Evolutionary conservation across 2,329 filamentous ascomycete genomes (phyloP), one percentile per base, ranked within the genome.

Genomic region (Elsinoe perseae): DNA sequence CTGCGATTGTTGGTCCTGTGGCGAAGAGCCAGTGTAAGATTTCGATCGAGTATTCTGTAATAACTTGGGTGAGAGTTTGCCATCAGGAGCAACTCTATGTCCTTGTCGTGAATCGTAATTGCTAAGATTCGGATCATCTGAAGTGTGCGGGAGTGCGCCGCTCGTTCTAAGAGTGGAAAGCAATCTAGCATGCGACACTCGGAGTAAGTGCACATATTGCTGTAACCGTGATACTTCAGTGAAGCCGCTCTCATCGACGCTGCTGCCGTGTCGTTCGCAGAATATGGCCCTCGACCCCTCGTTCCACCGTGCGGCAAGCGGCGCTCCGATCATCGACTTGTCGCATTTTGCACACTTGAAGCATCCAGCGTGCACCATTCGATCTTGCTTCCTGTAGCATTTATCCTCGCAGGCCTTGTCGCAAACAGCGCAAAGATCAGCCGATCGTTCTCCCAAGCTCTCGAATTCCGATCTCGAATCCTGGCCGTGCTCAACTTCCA

Each of bases 391-490:
- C 64, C 85, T 83, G 59, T 88, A 82, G 69, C 93, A 98, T 69
- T 95, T 92, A 68, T 97, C 92, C 68, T 98, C 93, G 56, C 98
- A 92, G 8, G 93, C 88, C 62, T 90, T 86, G 59, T 84, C 81
- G 71, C 93, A 98, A 21, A 81, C 73, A 3, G 80, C 77, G 68
- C 93, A 98, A 61, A 93, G 87, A 69, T 98, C 93, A 8, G 75
- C 74, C 59, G 68, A 73, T 60, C 72, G 70, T 40, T 72, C 72
- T 20, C 77, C 72, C 46, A 74, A 73, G 2, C 69, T 59, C 20
- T 72, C 70, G 21, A 72, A 67, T 56, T 75, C 74, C 18, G 67
- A 67, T 20, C 64, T 66, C 23, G 71, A 68, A 56, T 77, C 73
- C 30, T 65, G 67, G 40, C 69, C 80, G 62, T 80, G 78, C 58